Percentiles rank a stretch among this genome's conserved stretches.
Conservation (phyloP, 2,329 filamentous ascomycete species). For the Paracoccidioides brasiliensis region DNA sequence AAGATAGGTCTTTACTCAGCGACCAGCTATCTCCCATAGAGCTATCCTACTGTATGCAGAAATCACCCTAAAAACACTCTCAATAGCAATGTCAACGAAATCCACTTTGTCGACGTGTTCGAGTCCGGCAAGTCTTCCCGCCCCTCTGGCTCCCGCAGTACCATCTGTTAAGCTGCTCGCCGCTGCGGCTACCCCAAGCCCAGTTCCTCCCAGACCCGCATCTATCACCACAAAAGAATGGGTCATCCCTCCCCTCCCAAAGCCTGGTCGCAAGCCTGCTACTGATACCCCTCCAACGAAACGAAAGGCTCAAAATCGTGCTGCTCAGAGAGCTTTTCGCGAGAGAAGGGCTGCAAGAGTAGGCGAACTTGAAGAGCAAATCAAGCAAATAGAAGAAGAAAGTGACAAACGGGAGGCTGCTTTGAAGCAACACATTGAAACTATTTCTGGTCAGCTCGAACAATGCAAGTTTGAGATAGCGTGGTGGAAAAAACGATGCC, state of each 20-base stretch:
- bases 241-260: conserved; percentile 75
- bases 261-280: conserved; percentile 88
- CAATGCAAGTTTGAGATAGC: conserved; percentile 43
- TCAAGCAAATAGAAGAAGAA: conserved; percentile 36
- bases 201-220: conserved; percentile 27
- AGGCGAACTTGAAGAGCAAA: conserved; percentile 47
- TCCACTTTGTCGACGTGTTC: conserved; percentile 28
- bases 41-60: not conserved
- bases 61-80: too few relatives aligned
- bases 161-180: conserved; percentile 22
- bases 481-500: conserved; percentile 42
- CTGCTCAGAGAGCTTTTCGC: conserved; percentile 82
- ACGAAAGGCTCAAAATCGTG: conserved; percentile 81
- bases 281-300: conserved; percentile 86
- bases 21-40: too few relatives aligned
- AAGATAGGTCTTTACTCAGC: not conserved
- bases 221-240: conserved; percentile 70
- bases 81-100: not conserved
- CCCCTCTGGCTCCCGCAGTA: conserved; percentile 20
- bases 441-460: conserved; percentile 53
- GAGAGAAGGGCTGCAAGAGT: conserved; percentile 88
- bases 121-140: conserved; percentile 26
- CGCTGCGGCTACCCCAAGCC: conserved; percentile 22
- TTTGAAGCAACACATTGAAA: conserved; percentile 41
- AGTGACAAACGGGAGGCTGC: conserved; percentile 35